Percentiles rank a stretch among this genome's conserved stretches.
phyloP scores from a whole-genome alignment of 202 grass and related monocot species.

The Schoenoplectus triqueter region DNA sequence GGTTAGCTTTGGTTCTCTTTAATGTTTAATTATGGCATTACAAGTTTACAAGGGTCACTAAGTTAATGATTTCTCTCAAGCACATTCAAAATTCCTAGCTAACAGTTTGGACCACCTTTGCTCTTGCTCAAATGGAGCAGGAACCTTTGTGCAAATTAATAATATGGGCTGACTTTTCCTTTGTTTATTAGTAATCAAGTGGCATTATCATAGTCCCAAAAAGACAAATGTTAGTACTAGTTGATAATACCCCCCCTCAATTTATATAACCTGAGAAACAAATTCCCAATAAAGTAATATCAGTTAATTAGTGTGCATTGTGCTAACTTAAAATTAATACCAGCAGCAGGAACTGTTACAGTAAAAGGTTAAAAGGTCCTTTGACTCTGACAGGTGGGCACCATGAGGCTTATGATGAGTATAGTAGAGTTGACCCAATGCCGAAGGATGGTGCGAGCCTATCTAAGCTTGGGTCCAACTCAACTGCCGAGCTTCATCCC shows the following conservation, averaged over 20 bases:
- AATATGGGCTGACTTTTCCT: background rate
- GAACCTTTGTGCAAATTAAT: background rate
- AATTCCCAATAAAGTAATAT: background rate
- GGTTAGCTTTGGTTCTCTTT: slow-evolving; percentile 21
- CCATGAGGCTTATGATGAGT: slow-evolving; percentile 60
- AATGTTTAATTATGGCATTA: background rate
- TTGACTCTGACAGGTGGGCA: slow-evolving; percentile 33
- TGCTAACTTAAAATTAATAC: background rate
- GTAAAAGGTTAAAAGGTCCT: background rate
- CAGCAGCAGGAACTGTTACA: background rate
- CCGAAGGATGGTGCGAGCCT: slow-evolving; percentile 70
- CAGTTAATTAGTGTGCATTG: background rate
- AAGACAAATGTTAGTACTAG: background rate
- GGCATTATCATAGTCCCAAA: background rate
- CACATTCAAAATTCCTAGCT: background rate
- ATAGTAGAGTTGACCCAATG: slow-evolving; percentile 68
- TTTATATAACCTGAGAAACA: background rate
- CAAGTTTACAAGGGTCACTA: background rate
- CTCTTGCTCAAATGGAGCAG: slow-evolving; percentile 10
- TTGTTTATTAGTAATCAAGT: background rate
- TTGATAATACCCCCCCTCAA: background rate
- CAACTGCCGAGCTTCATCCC: slow-evolving; percentile 78
- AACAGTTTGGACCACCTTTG: background rate
- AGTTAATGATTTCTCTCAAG: background rate
- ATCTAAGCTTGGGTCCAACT: slow-evolving; percentile 89